Conservation (phyloP, 352 stramenopile species). For the Thalassiosira gravida region DNA sequence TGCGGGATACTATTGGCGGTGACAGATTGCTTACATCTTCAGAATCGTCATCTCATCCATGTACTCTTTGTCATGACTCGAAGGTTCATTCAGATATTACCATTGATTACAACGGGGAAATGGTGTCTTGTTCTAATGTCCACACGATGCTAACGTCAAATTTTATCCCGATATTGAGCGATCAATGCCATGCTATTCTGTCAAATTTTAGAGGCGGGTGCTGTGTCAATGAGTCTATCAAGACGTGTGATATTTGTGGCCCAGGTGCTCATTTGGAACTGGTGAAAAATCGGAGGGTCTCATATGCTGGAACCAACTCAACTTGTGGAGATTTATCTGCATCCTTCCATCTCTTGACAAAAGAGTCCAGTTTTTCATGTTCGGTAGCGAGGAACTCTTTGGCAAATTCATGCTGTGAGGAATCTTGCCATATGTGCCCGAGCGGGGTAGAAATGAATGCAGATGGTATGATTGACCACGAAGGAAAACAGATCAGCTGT, state of each 20-base stretch:
- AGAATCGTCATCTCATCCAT: constrained; percentile 12
- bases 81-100: constrained; percentile 25
- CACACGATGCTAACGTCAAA: constrained; percentile 26
- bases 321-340: constrained; percentile 50
- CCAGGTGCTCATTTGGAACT: constrained; percentile 25
- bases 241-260: constrained; percentile 47
- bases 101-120: constrained; percentile 39
- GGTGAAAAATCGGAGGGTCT: constrained; percentile 25
- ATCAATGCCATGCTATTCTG: constrained; percentile 31
- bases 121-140: constrained; percentile 37
- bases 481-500: constrained; percentile 40
- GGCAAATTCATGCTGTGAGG: constrained; percentile 42
- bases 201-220: constrained; percentile 27
- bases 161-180: constrained; percentile 32
- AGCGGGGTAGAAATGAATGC: constrained; percentile 18
- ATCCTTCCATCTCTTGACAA: constrained; percentile 32
- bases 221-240: constrained; percentile 23
- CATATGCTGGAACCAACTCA: constrained; percentile 40
- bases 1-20: constrained; percentile 5
- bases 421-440: constrained; percentile 46
- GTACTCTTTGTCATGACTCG: constrained; percentile 32
- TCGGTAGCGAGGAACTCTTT: constrained; percentile 50
- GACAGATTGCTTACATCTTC: constrained; percentile 23
- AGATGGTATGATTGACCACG: constrained; percentile 18
- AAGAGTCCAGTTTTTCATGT: constrained; percentile 52